Base-by-base conservation (phyloP, 305 asterid species). In the Fraxinus velutina region DNA sequence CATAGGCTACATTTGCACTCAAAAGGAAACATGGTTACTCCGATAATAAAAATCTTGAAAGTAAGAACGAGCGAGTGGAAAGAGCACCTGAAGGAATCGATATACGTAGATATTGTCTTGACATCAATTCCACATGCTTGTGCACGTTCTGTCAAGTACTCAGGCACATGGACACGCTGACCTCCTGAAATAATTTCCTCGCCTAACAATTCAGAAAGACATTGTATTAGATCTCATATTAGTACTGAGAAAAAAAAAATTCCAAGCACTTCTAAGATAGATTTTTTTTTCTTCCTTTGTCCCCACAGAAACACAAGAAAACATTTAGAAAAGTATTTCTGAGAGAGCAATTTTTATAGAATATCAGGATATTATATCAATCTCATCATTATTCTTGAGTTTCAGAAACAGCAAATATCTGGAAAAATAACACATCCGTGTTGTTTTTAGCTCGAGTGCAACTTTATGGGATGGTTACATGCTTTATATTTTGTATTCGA, bases 101-200 rank as follows among this genome's bases (percentile, higher is more conserved):
- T 89, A 75, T 95, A 95, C 64, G 97, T 88, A 17, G 96, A 90
- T 86, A 95, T 91, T 2, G 98, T 90, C 72, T 82, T 82, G 27
- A 93, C 89, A 36, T 92, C 97, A 81, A 93, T 92, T 57, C 98
- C 98, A 29, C 88, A 87, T 68, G 83, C 86, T 86, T 83, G 85
- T 1, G 98, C 98, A 57, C 94, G 98, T 84, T 89, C 87, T 0
- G 83, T 71, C 89, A 93, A 84, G 13, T 89, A 79, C 81, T 93
- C 97, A 3, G 97, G 88, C 60, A 88, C 88, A 9, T 94, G 98
- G 34, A 91, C 86, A 88, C 96, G 98, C 82, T 94, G 98, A 81
- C 95, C 98, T 79, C 98, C 96, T 9, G 98, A 93, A 50, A 94
- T 93, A 37, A 94, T 93, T 82, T 93, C 97, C 86, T 94, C 98